Evolutionary conservation across 345 rosid species (phyloP).

Genomic region (Ricinus communis): DNA sequence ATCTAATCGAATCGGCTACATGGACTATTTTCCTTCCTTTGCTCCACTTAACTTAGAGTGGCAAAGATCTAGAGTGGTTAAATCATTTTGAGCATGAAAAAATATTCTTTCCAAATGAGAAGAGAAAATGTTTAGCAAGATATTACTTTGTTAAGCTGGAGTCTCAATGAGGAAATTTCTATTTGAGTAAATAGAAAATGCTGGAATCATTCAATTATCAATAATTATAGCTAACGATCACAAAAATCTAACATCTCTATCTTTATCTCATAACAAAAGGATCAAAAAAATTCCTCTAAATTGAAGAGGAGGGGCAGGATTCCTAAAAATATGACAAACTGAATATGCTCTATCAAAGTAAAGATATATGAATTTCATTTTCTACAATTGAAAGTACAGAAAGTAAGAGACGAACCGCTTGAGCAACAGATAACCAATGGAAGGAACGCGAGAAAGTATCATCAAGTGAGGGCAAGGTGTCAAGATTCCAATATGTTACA

Average conservation of each 20-base stretch:
- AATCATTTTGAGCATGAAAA: no score
- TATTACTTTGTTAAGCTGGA: not conserved
- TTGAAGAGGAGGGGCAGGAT: no score
- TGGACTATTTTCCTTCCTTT: not conserved
- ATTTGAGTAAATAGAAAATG: no score
- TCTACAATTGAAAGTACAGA: not conserved
- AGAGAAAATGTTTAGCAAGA: not conserved
- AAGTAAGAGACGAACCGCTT: constrained; percentile 45
- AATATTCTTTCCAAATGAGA: no score
- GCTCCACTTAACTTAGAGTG: no score
- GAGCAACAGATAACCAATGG: constrained; percentile 71
- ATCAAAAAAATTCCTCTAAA: no score
- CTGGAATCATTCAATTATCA: no score
- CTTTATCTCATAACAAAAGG: no score
- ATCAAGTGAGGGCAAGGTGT: constrained; percentile 67
- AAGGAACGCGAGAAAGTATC: constrained; percentile 71
- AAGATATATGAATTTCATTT: not conserved
- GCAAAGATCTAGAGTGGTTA: no score
- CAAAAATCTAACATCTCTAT: no score
- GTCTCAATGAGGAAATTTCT: not conserved
- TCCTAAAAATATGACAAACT: not conserved
- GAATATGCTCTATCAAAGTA: not conserved
- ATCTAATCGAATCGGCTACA: not conserved
- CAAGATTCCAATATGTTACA: constrained; percentile 88
- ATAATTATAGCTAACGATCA: no score